Evolutionary conservation across 2,329 filamentous ascomycete genomes (phyloP).

Genomic region (Pseudopithomyces chartarum): DNA sequence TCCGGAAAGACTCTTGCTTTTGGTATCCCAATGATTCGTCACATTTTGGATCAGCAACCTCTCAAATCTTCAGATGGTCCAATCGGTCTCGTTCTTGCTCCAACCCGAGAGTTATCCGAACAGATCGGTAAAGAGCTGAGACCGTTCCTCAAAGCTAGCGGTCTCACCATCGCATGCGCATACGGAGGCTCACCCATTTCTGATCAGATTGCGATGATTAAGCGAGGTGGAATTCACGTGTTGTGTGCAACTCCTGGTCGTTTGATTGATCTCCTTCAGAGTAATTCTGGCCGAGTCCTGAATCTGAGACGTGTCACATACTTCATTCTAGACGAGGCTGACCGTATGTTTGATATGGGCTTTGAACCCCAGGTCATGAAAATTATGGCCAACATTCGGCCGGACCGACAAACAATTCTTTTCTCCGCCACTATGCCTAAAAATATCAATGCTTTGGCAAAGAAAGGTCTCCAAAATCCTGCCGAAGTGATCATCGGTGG

Average conservation of each 20-base stretch:
- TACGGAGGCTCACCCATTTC: constrained; percentile 96
- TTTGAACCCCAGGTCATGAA: constrained; percentile 99
- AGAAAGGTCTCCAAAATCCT: constrained; percentile 83
- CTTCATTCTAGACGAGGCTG: constrained; percentile 93
- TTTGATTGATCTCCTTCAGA: constrained; percentile 91
- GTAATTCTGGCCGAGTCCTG: constrained; percentile 92
- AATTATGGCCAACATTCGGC: constrained; percentile 88
- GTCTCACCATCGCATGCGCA: constrained; percentile 84
- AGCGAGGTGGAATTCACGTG: constrained; percentile 91
- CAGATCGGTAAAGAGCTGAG: constrained; percentile 96
- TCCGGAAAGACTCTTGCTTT: constrained; percentile 98
- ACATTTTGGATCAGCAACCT: constrained; percentile 90
- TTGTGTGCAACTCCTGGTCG: constrained; percentile 88
- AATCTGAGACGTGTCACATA: constrained; percentile 90
- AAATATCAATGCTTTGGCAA: constrained; percentile 87
- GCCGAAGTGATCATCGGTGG: constrained; percentile 93
- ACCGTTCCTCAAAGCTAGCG: constrained; percentile 86
- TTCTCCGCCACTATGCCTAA: constrained; percentile 97
- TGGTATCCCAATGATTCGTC: constrained; percentile 93
- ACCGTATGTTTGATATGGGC: constrained; percentile 99
- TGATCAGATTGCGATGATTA: constrained; percentile 95
- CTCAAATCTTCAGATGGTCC: constrained; percentile 86
- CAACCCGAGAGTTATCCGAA: constrained; percentile 88
- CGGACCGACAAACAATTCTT: constrained; percentile 89
- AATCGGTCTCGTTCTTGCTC: constrained; percentile 86